Evolutionary conservation across 768 basidiomycete species (phyloP).

Genomic region (Infundibulicybe gibba): DNA sequence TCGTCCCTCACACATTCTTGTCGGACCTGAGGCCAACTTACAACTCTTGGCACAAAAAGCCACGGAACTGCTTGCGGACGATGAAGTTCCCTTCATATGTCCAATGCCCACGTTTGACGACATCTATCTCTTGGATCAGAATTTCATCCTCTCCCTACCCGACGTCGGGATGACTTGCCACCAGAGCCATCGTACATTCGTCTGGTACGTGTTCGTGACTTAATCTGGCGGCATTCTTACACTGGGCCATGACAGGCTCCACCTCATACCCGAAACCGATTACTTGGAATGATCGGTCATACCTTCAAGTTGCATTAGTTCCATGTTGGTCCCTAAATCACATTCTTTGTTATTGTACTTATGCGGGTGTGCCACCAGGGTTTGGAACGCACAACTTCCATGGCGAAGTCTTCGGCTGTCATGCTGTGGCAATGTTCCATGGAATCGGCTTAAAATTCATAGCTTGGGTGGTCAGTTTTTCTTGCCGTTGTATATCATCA

Average conservation of each 20-base stretch:
- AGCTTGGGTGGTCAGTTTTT: slow-evolving; percentile 8
- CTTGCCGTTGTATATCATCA: background rate
- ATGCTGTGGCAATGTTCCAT: slow-evolving; percentile 27
- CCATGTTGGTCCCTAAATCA: background rate
- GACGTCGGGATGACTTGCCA: background rate
- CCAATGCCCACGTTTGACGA: slow-evolving; percentile 12
- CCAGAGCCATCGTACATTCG: background rate
- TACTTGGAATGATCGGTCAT: slow-evolving; percentile 8
- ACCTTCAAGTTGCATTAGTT: slow-evolving; percentile 5
- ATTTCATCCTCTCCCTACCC: background rate
- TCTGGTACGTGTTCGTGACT: slow-evolving; percentile 1
- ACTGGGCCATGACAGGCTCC: slow-evolving; percentile 11
- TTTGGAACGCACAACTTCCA: slow-evolving; percentile 22
- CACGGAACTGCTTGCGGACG: slow-evolving; percentile 10
- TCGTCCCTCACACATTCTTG: slow-evolving; percentile 15
- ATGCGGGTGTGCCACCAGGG: slow-evolving; percentile 16
- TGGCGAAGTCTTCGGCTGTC: slow-evolving; percentile 16
- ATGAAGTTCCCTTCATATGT: slow-evolving; percentile 9
- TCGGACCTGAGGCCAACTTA: slow-evolving; percentile 19
- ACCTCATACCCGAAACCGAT: slow-evolving; percentile 19
- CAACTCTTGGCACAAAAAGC: slow-evolving; percentile 10
- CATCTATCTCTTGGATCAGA: background rate
- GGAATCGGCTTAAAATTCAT: slow-evolving; percentile 24
- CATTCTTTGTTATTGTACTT: slow-evolving; percentile 27
- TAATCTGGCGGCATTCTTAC: background rate